phyloP scores from a whole-genome alignment of 2,329 filamentous ascomycete species.

The Epichloe amarillans region DNA sequence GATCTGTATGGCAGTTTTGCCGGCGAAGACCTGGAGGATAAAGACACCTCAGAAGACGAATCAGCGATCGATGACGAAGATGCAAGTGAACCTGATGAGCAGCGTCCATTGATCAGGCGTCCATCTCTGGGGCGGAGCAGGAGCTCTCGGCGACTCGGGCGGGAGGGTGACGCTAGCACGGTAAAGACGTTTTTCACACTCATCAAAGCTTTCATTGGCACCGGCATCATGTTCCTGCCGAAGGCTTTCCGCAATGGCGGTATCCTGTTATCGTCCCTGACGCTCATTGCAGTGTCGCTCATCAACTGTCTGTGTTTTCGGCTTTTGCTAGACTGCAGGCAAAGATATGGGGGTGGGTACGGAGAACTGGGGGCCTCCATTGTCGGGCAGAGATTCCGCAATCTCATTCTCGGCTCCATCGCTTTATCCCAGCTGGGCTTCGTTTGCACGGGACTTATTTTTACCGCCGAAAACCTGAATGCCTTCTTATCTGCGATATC shows the following conservation, averaged over 20 bases:
- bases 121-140: constrained; percentile 34
- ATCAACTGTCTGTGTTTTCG: constrained; percentile 61
- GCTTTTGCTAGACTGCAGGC: constrained; percentile 54
- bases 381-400: constrained; percentile 47
- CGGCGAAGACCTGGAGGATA: constrained; percentile 51
- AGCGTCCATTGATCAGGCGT: constrained; percentile 36
- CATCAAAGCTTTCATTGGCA: constrained; percentile 67
- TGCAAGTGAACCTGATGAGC: constrained; percentile 30
- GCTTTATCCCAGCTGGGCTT: constrained; percentile 66
- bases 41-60: constrained; percentile 41
- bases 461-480: constrained; percentile 60
- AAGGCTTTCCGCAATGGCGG: constrained; percentile 71
- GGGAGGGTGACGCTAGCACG: constrained; percentile 50
- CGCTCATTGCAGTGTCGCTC: constrained; percentile 49
- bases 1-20: constrained; percentile 67
- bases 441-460: constrained; percentile 65
- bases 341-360: constrained; percentile 54
- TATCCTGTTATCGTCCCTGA: constrained; percentile 59
- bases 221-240: constrained; percentile 70
- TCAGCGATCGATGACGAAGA: constrained; percentile 35
- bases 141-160: constrained; percentile 30
- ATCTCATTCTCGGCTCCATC: constrained; percentile 55
- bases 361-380: constrained; percentile 59
- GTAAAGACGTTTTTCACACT: constrained; percentile 66
- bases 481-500: constrained; percentile 54